Conservation (phyloP, 441 rosid genomes). For the Gossypium davidsonii region DNA sequence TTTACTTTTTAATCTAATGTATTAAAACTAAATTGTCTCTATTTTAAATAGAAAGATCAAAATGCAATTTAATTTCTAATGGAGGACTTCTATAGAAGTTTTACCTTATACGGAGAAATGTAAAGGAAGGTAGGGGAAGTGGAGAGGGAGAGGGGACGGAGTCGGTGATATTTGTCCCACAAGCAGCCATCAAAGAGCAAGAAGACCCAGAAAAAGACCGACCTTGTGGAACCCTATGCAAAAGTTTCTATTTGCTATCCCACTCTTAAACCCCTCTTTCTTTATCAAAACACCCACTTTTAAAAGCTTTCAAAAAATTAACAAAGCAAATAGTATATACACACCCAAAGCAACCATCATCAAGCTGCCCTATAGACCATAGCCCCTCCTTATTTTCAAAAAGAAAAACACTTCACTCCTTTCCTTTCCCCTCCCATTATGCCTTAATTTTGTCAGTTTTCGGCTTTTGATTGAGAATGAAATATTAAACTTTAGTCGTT, state of each 20-base stretch:
- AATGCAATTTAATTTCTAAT: too few relatives aligned
- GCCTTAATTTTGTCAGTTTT: slow-evolving; percentile 39
- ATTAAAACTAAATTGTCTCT: too few relatives aligned
- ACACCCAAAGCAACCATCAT: background rate
- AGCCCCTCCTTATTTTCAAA: slow-evolving; percentile 23
- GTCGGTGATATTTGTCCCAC: slow-evolving; percentile 68
- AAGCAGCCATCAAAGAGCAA: slow-evolving; percentile 48
- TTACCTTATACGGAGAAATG: background rate
- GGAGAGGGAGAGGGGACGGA: slow-evolving; percentile 6
- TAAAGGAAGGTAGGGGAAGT: background rate
- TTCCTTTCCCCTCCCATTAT: slow-evolving; percentile 15
- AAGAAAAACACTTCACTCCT: background rate
- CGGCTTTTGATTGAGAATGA: slow-evolving; percentile 19
- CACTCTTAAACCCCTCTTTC: background rate
- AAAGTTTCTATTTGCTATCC: slow-evolving; percentile 21
- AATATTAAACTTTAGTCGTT: slow-evolving; percentile 14
- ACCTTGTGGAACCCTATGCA: slow-evolving; percentile 57
- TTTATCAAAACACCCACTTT: background rate
- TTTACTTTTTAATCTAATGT: too few relatives aligned
- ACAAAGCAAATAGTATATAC: background rate
- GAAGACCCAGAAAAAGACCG: slow-evolving; percentile 47
- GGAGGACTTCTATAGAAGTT: too few relatives aligned
- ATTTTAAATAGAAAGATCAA: too few relatives aligned
- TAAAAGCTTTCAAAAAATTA: slow-evolving; percentile 6
- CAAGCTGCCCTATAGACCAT: background rate